These are phyloP conservation scores for Solanum appendiculatum DNA, from an alignment of 257 asterid genomes.

Conservation along the genomic window DNA sequence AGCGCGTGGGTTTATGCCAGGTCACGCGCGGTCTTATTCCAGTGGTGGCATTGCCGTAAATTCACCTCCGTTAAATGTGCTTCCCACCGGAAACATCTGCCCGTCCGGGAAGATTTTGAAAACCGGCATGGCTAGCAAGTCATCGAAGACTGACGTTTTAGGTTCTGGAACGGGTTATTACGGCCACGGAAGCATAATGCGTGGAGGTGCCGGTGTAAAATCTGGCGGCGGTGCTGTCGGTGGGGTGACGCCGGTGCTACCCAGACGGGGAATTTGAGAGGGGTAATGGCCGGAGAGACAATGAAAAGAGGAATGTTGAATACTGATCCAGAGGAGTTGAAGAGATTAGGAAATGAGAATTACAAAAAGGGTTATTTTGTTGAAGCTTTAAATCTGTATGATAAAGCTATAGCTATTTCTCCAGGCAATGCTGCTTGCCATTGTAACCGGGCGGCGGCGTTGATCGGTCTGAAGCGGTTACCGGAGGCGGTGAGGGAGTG, in stretches of 20 bases:
- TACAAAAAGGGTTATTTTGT: constrained; percentile 53
- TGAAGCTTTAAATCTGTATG: constrained; percentile 65
- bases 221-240: constrained; percentile 5
- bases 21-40: constrained; percentile 53
- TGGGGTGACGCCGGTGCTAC: not conserved
- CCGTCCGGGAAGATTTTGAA: constrained; percentile 59
- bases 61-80: constrained; percentile 37
- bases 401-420: constrained; percentile 60
- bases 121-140: constrained; percentile 44
- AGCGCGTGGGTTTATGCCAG: constrained; percentile 19
- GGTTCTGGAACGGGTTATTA: constrained; percentile 54
- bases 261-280: constrained; percentile 21
- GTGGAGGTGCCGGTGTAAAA: constrained; percentile 37
- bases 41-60: constrained; percentile 42
- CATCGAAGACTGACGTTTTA: constrained; percentile 43
- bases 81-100: constrained; percentile 70
- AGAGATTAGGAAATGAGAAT: constrained; percentile 66
- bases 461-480: constrained; percentile 55
- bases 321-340: constrained; percentile 75
- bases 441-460: constrained; percentile 74
- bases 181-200: constrained; percentile 82
- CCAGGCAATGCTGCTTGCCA: constrained; percentile 65
- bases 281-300: not conserved
- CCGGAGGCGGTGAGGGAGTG: constrained; percentile 70
- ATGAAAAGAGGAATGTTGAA: not conserved